phyloP scores from a whole-genome alignment of 306 rosid species.

The Glycyrrhiza uralensis region DNA sequence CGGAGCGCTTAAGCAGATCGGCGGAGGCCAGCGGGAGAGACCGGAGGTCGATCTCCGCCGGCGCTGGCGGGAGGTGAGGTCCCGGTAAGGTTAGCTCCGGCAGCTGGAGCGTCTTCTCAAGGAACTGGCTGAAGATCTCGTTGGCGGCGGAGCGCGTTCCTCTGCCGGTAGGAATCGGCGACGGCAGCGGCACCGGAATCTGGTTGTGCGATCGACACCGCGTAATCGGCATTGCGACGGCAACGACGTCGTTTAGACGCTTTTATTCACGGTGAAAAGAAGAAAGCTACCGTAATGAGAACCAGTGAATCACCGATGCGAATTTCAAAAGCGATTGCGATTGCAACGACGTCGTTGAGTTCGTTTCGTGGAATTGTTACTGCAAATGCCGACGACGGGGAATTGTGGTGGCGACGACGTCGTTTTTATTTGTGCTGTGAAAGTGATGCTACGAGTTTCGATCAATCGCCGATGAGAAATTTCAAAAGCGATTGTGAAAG shows the following conservation, averaged over 20 bases:
- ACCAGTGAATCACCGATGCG: neutral
- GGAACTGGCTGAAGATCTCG: conserved; percentile 48
- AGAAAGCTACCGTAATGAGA: neutral
- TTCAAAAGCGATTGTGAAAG: neutral
- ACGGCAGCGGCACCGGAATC: conserved; percentile 50
- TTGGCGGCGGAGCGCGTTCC: conserved; percentile 73
- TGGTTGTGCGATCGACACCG: conserved; percentile 35
- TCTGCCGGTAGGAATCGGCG: conserved; percentile 72
- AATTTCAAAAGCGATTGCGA: neutral
- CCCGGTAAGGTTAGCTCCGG: conserved; percentile 58
- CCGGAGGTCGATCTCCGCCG: conserved; percentile 49
- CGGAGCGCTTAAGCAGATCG: conserved; percentile 37
- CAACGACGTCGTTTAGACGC: conserved; percentile 18
- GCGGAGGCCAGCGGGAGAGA: conserved; percentile 21
- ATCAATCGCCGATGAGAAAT: neutral
- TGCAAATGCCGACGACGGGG: neutral
- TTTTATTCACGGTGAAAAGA: neutral
- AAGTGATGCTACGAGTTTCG: neutral
- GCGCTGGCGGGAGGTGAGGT: conserved; percentile 18
- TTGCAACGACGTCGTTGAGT: conserved; percentile 5
- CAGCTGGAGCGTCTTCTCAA: conserved; percentile 41
- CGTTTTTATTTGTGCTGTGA: neutral
- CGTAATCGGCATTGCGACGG: conserved; percentile 32
- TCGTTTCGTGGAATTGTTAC: neutral
- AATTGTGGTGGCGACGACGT: neutral